Evolutionary conservation across 768 basidiomycete genomes (phyloP), one percentile per base, ranked within the genome.

Genomic region (Amyloporia xantha): DNA sequence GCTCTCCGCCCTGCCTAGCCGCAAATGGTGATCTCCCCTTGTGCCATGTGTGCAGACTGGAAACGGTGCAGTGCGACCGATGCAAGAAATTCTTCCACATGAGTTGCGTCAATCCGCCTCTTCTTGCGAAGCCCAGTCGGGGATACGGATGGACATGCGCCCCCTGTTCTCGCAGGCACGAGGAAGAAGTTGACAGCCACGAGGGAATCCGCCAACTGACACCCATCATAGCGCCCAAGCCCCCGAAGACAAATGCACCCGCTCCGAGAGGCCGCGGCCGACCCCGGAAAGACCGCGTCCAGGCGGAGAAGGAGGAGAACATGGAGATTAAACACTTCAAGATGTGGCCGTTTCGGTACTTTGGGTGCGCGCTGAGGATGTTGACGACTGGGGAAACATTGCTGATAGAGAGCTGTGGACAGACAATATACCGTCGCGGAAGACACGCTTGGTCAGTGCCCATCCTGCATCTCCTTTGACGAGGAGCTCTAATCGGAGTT

Each of bases 141-240:
- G 95, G 95, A 39, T 98, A 97, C 68, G 91, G 90, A 19, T 98
- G 95, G 95, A 91, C 92, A 9, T 98, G 95, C 59, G 89, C 90
- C 0, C 91, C 92, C 1, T 98, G 94, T 65, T 87, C 92, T 10
- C 79, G 82, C 46, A 78, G 79, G 55, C 87, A 94, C 61, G 92
- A 91, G 58, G 86, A 91, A 59, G 81, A 88, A 62, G 86, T 91
- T 41, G 84, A 87, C 61, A 78, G 82, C 52, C 82, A 84, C 55
- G 82, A 84, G 24, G 75, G 79, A 41, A 51, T 62, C 17, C 82
- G 84, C 35, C 78, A 79, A 55, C 66, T 68, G 13, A 77, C 77
- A 13, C 78, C 82, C 26, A 51, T 60, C 17, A 56, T 67, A 5
- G 78, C 78, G 55, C 71, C 76, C 41, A 86, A 82, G 63, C 78